Percentiles rank a stretch among this genome's conserved stretches.
phyloP scores from a whole-genome alignment of 2,329 filamentous ascomycete genomes.

The Beauveria asiatica region DNA sequence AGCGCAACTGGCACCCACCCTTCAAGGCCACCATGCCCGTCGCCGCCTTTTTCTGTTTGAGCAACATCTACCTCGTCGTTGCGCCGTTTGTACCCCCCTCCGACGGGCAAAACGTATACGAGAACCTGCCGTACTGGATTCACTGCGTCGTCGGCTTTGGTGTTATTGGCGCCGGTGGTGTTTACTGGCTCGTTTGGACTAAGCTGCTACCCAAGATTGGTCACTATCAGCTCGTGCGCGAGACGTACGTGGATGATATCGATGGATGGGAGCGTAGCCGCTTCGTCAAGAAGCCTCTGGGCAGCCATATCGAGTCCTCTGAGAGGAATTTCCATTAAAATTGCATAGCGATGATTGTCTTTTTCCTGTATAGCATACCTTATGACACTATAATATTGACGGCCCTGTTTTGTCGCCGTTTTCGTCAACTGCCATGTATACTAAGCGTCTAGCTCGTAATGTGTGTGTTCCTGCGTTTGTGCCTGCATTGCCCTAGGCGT shows the following conservation, averaged over 20 bases:
- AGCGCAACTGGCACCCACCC: slow-evolving; percentile 44
- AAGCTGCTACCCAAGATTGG: slow-evolving; percentile 42
- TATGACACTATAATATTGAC: neutral
- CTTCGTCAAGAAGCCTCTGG: slow-evolving; percentile 37
- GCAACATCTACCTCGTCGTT: slow-evolving; percentile 52
- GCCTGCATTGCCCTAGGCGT: neutral
- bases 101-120: slow-evolving; percentile 43
- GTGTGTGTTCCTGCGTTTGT: neutral
- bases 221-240: slow-evolving; percentile 46
- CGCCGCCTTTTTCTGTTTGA: slow-evolving; percentile 49
- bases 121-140: slow-evolving; percentile 46
- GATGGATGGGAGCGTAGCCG: slow-evolving; percentile 56
- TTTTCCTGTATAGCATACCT: neutral
- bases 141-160: slow-evolving; percentile 50
- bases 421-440: neutral
- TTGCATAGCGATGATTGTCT: neutral
- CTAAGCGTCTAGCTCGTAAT: neutral
- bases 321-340: neutral
- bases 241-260: slow-evolving; percentile 43
- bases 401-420: neutral
- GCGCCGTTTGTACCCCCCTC: slow-evolving; percentile 49
- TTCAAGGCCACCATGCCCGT: slow-evolving; percentile 47
- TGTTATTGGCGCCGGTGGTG: slow-evolving; percentile 41
- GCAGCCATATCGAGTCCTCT: neutral
- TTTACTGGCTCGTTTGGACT: slow-evolving; percentile 51